These are phyloP conservation scores for Botrytis fabae DNA, from an alignment of 2,329 filamentous ascomycete species.

Conservation along the genomic window DNA sequence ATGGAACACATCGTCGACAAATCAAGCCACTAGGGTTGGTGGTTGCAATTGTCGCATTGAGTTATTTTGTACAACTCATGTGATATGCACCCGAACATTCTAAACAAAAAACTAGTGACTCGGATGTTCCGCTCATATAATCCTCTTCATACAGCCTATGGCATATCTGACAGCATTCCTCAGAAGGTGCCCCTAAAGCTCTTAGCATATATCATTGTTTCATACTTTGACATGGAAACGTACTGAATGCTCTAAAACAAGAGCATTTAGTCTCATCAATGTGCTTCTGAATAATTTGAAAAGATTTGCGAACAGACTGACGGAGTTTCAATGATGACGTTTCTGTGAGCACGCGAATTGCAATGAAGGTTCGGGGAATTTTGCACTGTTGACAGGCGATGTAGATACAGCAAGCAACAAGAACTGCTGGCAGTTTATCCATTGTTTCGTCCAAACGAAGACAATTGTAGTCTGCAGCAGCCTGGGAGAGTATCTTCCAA, in stretches of 20 bases:
- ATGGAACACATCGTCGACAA: background rate
- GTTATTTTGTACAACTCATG: background rate
- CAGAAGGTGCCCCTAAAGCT: background rate
- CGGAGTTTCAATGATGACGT: background rate
- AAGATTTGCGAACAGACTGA: background rate
- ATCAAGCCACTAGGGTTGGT: background rate
- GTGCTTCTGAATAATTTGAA: background rate
- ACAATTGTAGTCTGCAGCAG: background rate
- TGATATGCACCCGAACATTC: background rate
- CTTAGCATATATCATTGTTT: background rate
- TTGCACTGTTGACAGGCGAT: background rate
- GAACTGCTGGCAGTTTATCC: background rate
- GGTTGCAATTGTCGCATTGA: background rate
- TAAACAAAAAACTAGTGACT: background rate
- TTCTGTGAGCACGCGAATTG: background rate
- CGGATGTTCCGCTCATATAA: background rate
- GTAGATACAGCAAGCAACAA: background rate
- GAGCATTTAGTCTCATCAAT: background rate
- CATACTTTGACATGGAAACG: background rate
- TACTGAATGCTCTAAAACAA: slow-evolving; percentile 1
- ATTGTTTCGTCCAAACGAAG: background rate
- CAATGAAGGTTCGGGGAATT: background rate
- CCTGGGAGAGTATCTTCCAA: background rate
- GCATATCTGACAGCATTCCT: background rate
- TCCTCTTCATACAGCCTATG: background rate